Base-by-base conservation (phyloP, 1,284 basidiomycete species). In the Athelia psychrophila region DNA sequence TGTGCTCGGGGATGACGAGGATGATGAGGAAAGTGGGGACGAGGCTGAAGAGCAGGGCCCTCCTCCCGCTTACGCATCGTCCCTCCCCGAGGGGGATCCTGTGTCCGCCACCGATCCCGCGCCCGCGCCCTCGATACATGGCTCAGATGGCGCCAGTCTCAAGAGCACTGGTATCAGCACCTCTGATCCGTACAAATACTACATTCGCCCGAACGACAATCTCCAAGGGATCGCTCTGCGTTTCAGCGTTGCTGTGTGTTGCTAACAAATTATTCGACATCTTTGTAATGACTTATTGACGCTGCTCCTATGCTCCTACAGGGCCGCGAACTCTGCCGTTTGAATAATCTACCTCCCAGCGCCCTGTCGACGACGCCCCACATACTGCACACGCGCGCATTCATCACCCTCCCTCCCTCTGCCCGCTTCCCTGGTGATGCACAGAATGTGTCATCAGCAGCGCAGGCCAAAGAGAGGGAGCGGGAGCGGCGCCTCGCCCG, bases 351-450 rank as follows among this genome's bases (percentile, higher is more conserved):
- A 5, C 84, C 87, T 0, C 66, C 74, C 1, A 85, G 78, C 58
- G 83, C 86, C 1, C 70, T 91, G 16, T 80, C 71, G 48, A 88
- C 84, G 0, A 88, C 82, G 0, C 88, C 88, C 2, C 86, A 89
- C 59, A 70, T 90, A 16, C 70, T 91, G 3, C 88, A 90, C 65
- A 90, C 88, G 0, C 80, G 86, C 16, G 71, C 73, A 1, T 79
- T 72, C 57, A 66, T 91, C 51, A 61, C 73, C 20, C 77, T 81
- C 49, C 86, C 78, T 3, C 72, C 73, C 3, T 71, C 69, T 19
- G 68, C 63, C 25, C 40, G 51, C 51, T 12, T 44, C 45, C 52
- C 5, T 50, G 40, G 6, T 49, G 50, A 51, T 48, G 36, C 32
- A 55, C 60, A 45, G 56, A 30, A 56, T 18, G 57, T 50, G 50